Evolutionary conservation across 2,329 filamentous ascomycete species (phyloP).

Genomic region (Aphanocladium album): DNA sequence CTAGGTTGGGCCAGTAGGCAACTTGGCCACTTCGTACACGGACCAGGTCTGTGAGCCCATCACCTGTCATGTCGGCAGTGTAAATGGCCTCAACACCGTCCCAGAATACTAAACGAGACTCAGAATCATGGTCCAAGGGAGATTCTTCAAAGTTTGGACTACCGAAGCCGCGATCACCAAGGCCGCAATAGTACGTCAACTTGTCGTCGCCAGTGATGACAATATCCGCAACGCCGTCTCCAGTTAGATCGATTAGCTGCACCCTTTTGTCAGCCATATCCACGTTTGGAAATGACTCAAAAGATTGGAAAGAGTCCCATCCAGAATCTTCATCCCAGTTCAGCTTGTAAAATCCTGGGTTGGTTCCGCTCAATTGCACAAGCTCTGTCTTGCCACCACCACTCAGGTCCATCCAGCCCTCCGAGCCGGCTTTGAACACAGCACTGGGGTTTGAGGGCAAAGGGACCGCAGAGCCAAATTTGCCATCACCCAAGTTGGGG

Average conservation of each 20-base stretch:
- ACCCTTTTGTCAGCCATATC: neutral
- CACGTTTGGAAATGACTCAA: conserved; percentile 6
- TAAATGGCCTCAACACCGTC: conserved; percentile 15
- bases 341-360: conserved; percentile 4
- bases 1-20: conserved; percentile 32
- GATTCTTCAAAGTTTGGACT: neutral
- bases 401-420: conserved; percentile 11
- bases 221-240: conserved; percentile 20
- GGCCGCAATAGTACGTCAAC: conserved; percentile 15
- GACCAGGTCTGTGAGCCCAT: conserved; percentile 23
- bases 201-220: conserved; percentile 12
- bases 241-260: conserved; percentile 15
- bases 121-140: neutral
- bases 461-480: neutral
- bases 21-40: conserved; percentile 22
- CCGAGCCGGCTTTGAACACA: neutral
- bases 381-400: conserved; percentile 6
- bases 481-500: neutral
- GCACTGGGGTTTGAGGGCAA: neutral
- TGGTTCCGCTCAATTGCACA: neutral
- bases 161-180: conserved; percentile 7
- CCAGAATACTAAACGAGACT: conserved; percentile 7
- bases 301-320: conserved; percentile 2
- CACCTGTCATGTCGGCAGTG: conserved; percentile 24
- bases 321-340: neutral